Evolutionary conservation across 1,284 basidiomycete species (phyloP).

Genomic region (Heliocybe sulcata): DNA sequence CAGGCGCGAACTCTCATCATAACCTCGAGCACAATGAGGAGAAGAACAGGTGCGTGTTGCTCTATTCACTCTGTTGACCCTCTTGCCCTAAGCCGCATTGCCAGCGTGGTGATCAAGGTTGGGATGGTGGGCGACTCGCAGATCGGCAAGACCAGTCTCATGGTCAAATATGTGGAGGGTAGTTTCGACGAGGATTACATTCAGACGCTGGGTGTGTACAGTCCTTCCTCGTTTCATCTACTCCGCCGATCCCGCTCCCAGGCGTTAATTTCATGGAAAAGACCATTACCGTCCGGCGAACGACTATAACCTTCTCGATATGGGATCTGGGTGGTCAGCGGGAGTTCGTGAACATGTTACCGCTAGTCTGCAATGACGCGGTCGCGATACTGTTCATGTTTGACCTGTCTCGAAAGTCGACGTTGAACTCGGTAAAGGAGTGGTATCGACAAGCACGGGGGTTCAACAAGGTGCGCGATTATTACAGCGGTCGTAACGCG

Average conservation of each 20-base stretch:
- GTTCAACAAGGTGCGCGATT: constrained; percentile 88
- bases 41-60: constrained; percentile 55
- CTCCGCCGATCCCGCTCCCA: constrained; percentile 19
- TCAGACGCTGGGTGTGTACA: constrained; percentile 82
- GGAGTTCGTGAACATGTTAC: constrained; percentile 98
- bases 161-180: constrained; percentile 98
- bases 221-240: constrained; percentile 1
- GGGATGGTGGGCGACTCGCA: constrained; percentile 99
- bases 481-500: too few species aligned
- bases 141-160: constrained; percentile 96
- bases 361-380: constrained; percentile 96
- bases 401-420: constrained; percentile 94
- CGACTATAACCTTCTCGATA: constrained; percentile 98
- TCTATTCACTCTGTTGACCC: constrained; percentile 4
- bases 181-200: constrained; percentile 99
- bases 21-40: constrained; percentile 61
- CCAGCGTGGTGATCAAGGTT: constrained; percentile 92
- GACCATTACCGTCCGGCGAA: constrained; percentile 94
- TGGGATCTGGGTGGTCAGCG: constrained; percentile 98
- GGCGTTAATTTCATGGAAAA: constrained; percentile 99
- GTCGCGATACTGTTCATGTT: constrained; percentile 99
- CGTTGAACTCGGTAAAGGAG: constrained; percentile 96
- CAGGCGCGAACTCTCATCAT: constrained; percentile 37
- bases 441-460: constrained; percentile 98
- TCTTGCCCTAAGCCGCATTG: constrained; percentile 5